Conservation (phyloP, 768 basidiomycete genomes). For the Lactifluus volemus region DNA sequence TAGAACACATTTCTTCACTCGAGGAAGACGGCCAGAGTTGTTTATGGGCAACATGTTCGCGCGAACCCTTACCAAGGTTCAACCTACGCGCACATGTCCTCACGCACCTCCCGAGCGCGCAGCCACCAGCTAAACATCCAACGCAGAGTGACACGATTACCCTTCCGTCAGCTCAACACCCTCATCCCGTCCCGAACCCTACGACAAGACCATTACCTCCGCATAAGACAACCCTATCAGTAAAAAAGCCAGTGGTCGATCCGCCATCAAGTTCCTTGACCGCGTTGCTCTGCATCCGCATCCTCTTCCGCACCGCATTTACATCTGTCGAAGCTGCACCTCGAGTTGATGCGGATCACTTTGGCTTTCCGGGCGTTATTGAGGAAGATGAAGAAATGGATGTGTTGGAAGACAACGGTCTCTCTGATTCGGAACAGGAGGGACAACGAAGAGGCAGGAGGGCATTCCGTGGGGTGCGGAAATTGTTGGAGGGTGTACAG, state of each 20-base stretch:
- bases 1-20: slow-evolving; percentile 38
- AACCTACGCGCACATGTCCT: slow-evolving; percentile 59
- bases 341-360: slow-evolving; percentile 73
- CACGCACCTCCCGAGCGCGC: slow-evolving; percentile 62
- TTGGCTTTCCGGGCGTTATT: slow-evolving; percentile 80
- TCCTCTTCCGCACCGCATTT: slow-evolving; percentile 75
- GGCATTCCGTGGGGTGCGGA: slow-evolving; percentile 57
- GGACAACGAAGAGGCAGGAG: slow-evolving; percentile 63
- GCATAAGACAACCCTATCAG: slow-evolving; percentile 51
- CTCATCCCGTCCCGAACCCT: slow-evolving; percentile 52
- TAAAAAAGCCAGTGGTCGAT: slow-evolving; percentile 49
- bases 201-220: slow-evolving; percentile 66
- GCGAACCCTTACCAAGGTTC: slow-evolving; percentile 36
- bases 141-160: slow-evolving; percentile 71
- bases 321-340: slow-evolving; percentile 59
- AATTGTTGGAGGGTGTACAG: slow-evolving; percentile 53
- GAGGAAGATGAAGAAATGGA: slow-evolving; percentile 72
- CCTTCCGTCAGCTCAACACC: slow-evolving; percentile 43
- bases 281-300: slow-evolving; percentile 73
- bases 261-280: slow-evolving; percentile 70
- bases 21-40: slow-evolving; percentile 46
- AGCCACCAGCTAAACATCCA: slow-evolving; percentile 48
- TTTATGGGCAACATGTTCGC: slow-evolving; percentile 63
- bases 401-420: slow-evolving; percentile 21
- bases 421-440: slow-evolving; percentile 42